These are phyloP conservation scores for Sistotremastrum niveocremeum DNA, from an alignment of 768 basidiomycete species.

Conservation along the genomic window DNA sequence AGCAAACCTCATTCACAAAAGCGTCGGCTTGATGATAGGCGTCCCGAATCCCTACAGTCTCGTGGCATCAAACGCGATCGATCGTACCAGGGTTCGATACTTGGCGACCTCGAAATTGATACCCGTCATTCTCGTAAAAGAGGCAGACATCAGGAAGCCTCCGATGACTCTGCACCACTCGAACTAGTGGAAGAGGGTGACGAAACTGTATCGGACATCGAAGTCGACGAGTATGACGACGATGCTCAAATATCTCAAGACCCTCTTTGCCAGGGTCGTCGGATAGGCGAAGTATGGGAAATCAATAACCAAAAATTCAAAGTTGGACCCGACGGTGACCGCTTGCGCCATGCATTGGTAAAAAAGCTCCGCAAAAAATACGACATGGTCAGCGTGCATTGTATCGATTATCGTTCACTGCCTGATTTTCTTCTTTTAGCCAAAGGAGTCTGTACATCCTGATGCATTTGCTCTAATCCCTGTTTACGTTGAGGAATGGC, in stretches of 20 bases:
- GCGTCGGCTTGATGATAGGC: too few species aligned
- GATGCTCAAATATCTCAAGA: constrained; percentile 34
- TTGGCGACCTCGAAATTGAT: background rate
- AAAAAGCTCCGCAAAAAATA: constrained; percentile 60
- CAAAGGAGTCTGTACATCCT: constrained; percentile 64
- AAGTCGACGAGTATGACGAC: constrained; percentile 30
- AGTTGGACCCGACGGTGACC: constrained; percentile 54
- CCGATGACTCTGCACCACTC: background rate
- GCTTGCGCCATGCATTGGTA: constrained; percentile 55
- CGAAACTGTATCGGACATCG: constrained; percentile 6
- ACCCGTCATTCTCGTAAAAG: background rate
- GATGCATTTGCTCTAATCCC: constrained; percentile 56
- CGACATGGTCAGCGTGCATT: constrained; percentile 44
- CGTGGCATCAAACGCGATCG: constrained; percentile 61
- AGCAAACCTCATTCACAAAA: too few species aligned
- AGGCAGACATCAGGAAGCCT: background rate
- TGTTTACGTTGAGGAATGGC: constrained; percentile 68
- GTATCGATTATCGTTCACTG: background rate
- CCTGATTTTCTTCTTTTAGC: constrained; percentile 27
- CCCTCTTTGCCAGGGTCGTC: constrained; percentile 39
- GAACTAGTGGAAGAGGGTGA: background rate
- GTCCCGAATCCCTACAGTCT: constrained; percentile 20
- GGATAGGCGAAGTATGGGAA: constrained; percentile 68
- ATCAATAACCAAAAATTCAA: constrained; percentile 57
- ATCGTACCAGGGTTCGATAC: too few species aligned